phyloP scores from a whole-genome alignment of 1,284 basidiomycete genomes.

The Tremellales sp. region DNA sequence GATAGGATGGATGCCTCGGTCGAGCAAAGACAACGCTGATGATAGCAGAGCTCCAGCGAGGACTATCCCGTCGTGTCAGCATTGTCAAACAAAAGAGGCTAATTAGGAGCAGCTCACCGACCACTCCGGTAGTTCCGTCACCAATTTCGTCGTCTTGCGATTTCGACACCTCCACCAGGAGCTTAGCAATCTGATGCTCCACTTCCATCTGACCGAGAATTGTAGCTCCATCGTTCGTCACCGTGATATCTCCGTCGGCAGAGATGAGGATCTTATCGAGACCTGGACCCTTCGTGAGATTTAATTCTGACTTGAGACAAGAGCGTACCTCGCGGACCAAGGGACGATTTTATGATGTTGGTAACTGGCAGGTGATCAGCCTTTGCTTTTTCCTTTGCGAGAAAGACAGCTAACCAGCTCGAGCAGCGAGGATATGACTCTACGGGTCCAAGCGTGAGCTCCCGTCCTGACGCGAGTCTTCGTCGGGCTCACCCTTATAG shows the following conservation, averaged over 20 bases:
- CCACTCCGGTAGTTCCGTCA: constrained; percentile 97
- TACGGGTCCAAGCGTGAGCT: constrained; percentile 41
- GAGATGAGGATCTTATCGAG: constrained; percentile 99
- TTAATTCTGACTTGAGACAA: constrained; percentile 2
- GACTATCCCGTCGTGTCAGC: constrained; percentile 54
- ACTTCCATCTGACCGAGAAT: constrained; percentile 96
- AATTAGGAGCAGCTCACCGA: constrained; percentile 61
- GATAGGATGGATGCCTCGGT: constrained; percentile 96
- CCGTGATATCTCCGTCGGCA: constrained; percentile 96
- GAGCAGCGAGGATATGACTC: constrained; percentile 92
- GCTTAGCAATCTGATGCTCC: constrained; percentile 96
- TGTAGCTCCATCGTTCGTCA: constrained; percentile 97
- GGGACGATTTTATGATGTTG: constrained; percentile 90
- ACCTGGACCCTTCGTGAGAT: constrained; percentile 53
- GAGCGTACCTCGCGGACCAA: constrained; percentile 79
- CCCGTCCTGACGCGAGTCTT: neutral
- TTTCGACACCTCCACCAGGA: constrained; percentile 93
- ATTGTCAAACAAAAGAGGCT: neutral
- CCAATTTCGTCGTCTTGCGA: constrained; percentile 99
- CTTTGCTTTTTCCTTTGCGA: neutral
- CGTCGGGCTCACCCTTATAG: constrained; percentile 73
- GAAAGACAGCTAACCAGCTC: constrained; percentile 40
- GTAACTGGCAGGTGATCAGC: constrained; percentile 58
- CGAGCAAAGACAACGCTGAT: constrained; percentile 66
- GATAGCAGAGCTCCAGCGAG: constrained; percentile 87